Conservation (phyloP, 2,329 filamentous ascomycete species). For the Ophiostoma ulmi region DNA sequence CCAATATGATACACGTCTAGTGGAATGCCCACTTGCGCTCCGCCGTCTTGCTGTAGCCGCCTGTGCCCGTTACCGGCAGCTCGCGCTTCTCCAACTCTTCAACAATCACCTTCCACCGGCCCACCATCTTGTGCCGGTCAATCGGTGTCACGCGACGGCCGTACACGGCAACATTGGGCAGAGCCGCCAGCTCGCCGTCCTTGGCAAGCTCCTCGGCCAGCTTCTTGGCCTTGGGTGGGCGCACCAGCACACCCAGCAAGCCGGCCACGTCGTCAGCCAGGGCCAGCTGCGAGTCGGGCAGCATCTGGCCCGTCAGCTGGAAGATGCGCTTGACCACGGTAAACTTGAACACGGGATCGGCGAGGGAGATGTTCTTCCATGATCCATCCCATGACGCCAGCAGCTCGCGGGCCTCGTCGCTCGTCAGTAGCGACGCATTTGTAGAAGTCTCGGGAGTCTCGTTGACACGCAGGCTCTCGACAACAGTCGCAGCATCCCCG, state of each 20-base stretch:
- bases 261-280: constrained; percentile 50
- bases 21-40: constrained; percentile 27
- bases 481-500: constrained; percentile 34
- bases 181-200: constrained; percentile 42
- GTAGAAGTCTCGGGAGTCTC: constrained; percentile 24
- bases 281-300: constrained; percentile 65
- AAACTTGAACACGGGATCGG: constrained; percentile 61
- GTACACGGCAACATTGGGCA: constrained; percentile 68
- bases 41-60: constrained; percentile 26
- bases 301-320: constrained; percentile 71
- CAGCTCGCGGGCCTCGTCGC: constrained; percentile 41
- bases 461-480: constrained; percentile 28
- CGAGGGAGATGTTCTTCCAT: constrained; percentile 56
- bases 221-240: constrained; percentile 54
- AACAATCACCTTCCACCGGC: constrained; percentile 39
- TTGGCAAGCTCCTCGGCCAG: constrained; percentile 56
- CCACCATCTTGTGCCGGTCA: constrained; percentile 59
- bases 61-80: constrained; percentile 32
- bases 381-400: constrained; percentile 44
- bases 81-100: constrained; percentile 33
- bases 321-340: constrained; percentile 75
- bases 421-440: constrained; percentile 6
- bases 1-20: background rate
- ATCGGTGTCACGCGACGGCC: constrained; percentile 61
- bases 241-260: constrained; percentile 51